Evolutionary conservation across 176 grass and related monocot species (phyloP), one percentile per base, ranked within the genome.

Genomic region (Tillandsia fasciculata): DNA sequence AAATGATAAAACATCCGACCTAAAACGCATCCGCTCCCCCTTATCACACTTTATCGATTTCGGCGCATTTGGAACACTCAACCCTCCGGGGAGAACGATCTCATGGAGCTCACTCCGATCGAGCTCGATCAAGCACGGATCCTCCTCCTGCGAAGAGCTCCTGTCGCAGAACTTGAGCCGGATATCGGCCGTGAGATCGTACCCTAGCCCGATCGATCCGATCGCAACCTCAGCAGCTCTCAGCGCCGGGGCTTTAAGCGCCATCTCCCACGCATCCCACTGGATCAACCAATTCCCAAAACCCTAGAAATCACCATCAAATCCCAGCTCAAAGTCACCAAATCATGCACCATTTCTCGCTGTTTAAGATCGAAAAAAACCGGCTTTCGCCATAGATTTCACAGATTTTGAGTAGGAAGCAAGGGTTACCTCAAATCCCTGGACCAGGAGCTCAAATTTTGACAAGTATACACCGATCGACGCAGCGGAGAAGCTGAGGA

Each of bases 11-110:
- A 97, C 89, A 71, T 97, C 86, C 2, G 94, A 92, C 2, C 84
- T 83, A 78, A 92, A 97, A 49, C 86, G 78, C 53, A 78, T 87
- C 6, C 89, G 76, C 24, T 97, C 94, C 20, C 94, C 94, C 67
- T 97, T 97, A 53, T 97, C 94, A 26, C 89, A 97, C 81, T 92
- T 92, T 14, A 97, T 92, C 0, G 76, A 91, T 64, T 70, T 90
- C 1, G 89, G 66, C 54, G 87, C 89, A 10, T 75, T 56, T 12
- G 86, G 8, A 42, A 97, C 80, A 6, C 64, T 75, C 1, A 90
- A 52, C 27, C 77, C 87, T 28, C 94, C 89, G 3, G 94, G 94
- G 22, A 97, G 82, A 72, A 87, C 53, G 29, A 90, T 83, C 11
- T 90, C 84, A 42, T 97, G 94, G 12, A 74, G 26, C 49, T 83